Conservation (phyloP, 2,329 filamentous ascomycete genomes). For the Aspergillus sp. region DNA sequence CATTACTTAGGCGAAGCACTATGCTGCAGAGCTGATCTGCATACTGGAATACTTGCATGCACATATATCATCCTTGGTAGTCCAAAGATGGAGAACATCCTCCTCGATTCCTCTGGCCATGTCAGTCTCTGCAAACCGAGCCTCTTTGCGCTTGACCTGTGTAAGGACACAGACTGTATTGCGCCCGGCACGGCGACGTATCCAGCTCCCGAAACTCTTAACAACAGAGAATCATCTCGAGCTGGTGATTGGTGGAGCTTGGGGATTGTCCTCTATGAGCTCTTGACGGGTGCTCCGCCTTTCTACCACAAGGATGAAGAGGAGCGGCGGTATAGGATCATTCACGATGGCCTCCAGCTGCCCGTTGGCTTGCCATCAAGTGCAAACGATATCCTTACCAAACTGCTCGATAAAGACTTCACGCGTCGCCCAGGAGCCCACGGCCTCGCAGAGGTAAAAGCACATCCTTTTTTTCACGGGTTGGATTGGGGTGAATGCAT, state of each 20-base stretch:
- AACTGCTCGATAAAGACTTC: constrained; percentile 8
- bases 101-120: constrained; percentile 16
- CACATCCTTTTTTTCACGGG: constrained; percentile 9
- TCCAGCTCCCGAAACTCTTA: constrained; percentile 13
- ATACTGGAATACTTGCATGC: constrained; percentile 17
- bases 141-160: constrained; percentile 10
- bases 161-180: constrained; percentile 9
- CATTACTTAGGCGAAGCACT: constrained; percentile 10
- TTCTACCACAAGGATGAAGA: constrained; percentile 6
- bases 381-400: constrained; percentile 3
- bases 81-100: constrained; percentile 13
- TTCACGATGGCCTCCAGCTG: constrained; percentile 3
- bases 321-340: constrained; percentile 4
- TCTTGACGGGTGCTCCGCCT: constrained; percentile 2
- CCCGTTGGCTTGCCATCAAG: constrained; percentile 1
- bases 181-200: constrained; percentile 10
- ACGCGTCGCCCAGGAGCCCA: constrained; percentile 7
- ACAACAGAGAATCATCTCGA: constrained; percentile 5
- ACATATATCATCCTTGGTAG: constrained; percentile 12
- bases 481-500: constrained; percentile 6
- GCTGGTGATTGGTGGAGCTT: constrained; percentile 14
- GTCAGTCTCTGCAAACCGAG: constrained; percentile 14
- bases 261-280: constrained; percentile 15
- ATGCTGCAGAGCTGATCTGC: constrained; percentile 16
- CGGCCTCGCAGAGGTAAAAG: constrained; percentile 8